A percentile compares a stretch with the other conserved stretches of the same genome.
phyloP scores from a whole-genome alignment of 768 basidiomycete species.

The Macrolepiota fuliginosa region DNA sequence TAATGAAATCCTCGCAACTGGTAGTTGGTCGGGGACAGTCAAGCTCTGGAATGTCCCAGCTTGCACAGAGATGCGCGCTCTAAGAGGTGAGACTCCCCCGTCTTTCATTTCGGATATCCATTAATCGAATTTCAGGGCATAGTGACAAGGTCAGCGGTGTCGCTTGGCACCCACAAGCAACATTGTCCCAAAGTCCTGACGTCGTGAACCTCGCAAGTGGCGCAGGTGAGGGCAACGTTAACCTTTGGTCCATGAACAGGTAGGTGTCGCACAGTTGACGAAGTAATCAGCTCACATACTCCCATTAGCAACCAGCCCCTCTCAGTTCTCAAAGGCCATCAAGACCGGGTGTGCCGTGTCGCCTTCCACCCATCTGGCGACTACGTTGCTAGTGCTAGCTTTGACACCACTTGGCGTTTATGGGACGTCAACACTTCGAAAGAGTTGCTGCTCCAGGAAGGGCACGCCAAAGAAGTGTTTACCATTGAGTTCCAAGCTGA shows the following conservation, averaged over 20 bases:
- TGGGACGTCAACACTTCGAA: constrained; percentile 88
- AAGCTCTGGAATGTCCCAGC: constrained; percentile 96
- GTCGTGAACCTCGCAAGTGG: constrained; percentile 87
- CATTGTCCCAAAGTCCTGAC: constrained; percentile 60
- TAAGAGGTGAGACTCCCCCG: constrained; percentile 54
- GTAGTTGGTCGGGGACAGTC: constrained; percentile 93
- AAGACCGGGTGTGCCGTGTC: constrained; percentile 87
- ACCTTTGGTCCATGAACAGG: constrained; percentile 89
- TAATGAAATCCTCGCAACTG: constrained; percentile 83
- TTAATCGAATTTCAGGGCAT: constrained; percentile 55
- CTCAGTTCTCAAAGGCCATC: constrained; percentile 85
- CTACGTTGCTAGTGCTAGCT: constrained; percentile 92
- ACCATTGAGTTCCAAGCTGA: constrained; percentile 95
- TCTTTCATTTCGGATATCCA: constrained; percentile 10
- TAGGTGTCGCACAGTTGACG: constrained; percentile 27
- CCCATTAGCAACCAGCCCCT: constrained; percentile 73
- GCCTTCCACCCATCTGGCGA: constrained; percentile 96
- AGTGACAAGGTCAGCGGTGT: constrained; percentile 91
- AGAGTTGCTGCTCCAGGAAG: constrained; percentile 90
- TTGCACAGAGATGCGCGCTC: constrained; percentile 73
- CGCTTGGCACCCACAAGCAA: constrained; percentile 97
- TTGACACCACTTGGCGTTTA: constrained; percentile 95
- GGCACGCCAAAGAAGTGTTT: constrained; percentile 97
- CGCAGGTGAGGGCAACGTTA: constrained; percentile 81
- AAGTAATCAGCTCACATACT: constrained; percentile 10